Percentiles rank a stretch among this genome's conserved stretches.
Conservation (phyloP, 345 rosid species). For the Lenwebbia sp. region DNA sequence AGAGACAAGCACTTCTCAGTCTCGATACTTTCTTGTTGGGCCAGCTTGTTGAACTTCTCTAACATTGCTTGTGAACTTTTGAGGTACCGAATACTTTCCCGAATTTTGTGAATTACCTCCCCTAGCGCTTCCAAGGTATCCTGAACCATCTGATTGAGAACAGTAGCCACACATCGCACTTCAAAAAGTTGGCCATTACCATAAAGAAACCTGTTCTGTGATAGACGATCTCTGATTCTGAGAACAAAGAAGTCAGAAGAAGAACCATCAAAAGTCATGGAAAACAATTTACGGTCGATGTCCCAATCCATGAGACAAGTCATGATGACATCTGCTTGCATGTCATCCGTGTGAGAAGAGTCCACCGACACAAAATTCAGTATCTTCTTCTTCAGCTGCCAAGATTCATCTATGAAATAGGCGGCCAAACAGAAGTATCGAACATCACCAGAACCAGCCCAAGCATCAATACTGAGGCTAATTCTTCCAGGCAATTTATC, state of each 20-base stretch:
- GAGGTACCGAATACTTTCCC: constrained; percentile 37
- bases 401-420: constrained; percentile 55
- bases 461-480: constrained; percentile 43
- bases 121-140: constrained; percentile 38
- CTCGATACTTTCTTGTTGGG: constrained; percentile 23
- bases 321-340: constrained; percentile 54
- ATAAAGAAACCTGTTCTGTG: constrained; percentile 59
- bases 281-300: constrained; percentile 65
- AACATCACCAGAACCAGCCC: constrained; percentile 40
- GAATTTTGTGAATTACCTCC: constrained; percentile 33
- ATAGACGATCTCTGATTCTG: constrained; percentile 54
- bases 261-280: constrained; percentile 44
- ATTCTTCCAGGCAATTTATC: constrained; percentile 76
- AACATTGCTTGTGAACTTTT: constrained; percentile 35
- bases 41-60: constrained; percentile 29
- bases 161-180: constrained; percentile 44
- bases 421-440: constrained; percentile 50
- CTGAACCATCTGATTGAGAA: constrained; percentile 48
- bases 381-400: constrained; percentile 53
- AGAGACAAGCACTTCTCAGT: constrained; percentile 30
- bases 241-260: constrained; percentile 29
- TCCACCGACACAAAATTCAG: constrained; percentile 43
- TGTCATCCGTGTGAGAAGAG: constrained; percentile 45
- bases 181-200: constrained; percentile 63
- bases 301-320: constrained; percentile 76